phyloP scores from a whole-genome alignment of 2,329 filamentous ascomycete species.

The Colletotrichum shisoi region DNA sequence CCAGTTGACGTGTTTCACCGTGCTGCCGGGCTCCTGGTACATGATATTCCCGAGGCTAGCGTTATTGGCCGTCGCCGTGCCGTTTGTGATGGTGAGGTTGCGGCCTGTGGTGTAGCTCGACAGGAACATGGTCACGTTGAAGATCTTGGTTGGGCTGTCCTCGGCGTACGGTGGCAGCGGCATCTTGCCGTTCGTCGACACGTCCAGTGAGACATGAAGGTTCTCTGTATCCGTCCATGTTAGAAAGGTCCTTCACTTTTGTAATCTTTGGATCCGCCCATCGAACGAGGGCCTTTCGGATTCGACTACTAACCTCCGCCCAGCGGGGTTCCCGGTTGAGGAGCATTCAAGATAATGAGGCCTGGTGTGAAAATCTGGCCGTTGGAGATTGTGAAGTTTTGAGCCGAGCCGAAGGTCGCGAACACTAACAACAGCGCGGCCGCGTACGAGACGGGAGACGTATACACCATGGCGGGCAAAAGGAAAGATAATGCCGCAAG shows the following conservation, averaged over 20 bases:
- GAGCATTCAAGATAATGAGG: slow-evolving; percentile 70
- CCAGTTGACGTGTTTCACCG: slow-evolving; percentile 78
- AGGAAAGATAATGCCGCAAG: neutral
- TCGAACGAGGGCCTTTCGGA: neutral
- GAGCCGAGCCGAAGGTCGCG: slow-evolving; percentile 43
- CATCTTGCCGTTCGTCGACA: slow-evolving; percentile 70
- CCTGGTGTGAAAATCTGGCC: slow-evolving; percentile 76
- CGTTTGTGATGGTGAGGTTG: slow-evolving; percentile 74
- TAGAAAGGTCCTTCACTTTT: slow-evolving; percentile 12
- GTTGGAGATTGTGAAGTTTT: slow-evolving; percentile 65
- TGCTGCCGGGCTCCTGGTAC: slow-evolving; percentile 69
- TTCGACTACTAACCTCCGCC: slow-evolving; percentile 63
- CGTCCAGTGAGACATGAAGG: slow-evolving; percentile 72
- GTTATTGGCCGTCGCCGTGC: slow-evolving; percentile 60
- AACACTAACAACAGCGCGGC: slow-evolving; percentile 45
- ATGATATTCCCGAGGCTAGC: slow-evolving; percentile 70
- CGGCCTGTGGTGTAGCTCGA: slow-evolving; percentile 68
- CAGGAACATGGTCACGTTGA: slow-evolving; percentile 72
- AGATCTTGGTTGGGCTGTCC: slow-evolving; percentile 64
- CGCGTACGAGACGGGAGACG: slow-evolving; percentile 18
- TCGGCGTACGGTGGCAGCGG: slow-evolving; percentile 64
- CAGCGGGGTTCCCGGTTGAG: slow-evolving; percentile 69
- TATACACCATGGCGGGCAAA: slow-evolving; percentile 24
- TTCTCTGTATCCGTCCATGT: slow-evolving; percentile 50
- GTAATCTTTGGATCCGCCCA: neutral